phyloP scores from a whole-genome alignment of 1,284 basidiomycete genomes.

The Amylostereum areolatum region DNA sequence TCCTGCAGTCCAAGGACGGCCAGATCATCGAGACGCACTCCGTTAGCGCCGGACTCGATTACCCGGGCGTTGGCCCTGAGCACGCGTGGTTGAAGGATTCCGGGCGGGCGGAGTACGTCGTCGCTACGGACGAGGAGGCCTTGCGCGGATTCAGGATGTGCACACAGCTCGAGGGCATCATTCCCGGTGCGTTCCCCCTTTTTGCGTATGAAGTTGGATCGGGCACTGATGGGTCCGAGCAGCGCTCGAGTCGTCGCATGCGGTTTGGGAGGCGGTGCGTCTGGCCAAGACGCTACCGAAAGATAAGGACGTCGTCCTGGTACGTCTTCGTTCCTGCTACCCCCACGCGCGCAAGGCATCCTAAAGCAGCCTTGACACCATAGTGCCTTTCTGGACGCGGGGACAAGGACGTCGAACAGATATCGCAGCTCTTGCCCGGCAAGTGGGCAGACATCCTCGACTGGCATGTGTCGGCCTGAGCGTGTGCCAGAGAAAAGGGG shows the following conservation, averaged over 20 bases:
- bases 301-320: conserved; percentile 87
- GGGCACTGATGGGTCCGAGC: conserved; percentile 3
- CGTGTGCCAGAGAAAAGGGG: too few relatives aligned
- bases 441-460: conserved; percentile 88
- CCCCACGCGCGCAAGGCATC: too few relatives aligned
- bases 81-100: conserved; percentile 96
- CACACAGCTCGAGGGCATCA: conserved; percentile 95
- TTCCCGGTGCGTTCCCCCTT: conserved; percentile 64
- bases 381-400: conserved; percentile 88
- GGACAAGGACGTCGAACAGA: conserved; percentile 93
- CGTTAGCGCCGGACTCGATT: conserved; percentile 91
- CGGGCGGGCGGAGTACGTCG: conserved; percentile 89
- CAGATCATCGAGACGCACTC: conserved; percentile 98
- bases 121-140: conserved; percentile 91
- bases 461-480: conserved; percentile 59
- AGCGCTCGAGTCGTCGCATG: conserved; percentile 95
- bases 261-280: conserved; percentile 87
- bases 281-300: conserved; percentile 82
- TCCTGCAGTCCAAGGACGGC: conserved; percentile 83
- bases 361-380: background rate
- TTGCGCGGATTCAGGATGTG: conserved; percentile 88
- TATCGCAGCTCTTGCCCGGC: conserved; percentile 73
- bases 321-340: conserved; percentile 34
- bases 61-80: conserved; percentile 94
- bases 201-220: conserved; percentile 6